Conservation (phyloP, 768 basidiomycete genomes). For the Russula compacta region DNA sequence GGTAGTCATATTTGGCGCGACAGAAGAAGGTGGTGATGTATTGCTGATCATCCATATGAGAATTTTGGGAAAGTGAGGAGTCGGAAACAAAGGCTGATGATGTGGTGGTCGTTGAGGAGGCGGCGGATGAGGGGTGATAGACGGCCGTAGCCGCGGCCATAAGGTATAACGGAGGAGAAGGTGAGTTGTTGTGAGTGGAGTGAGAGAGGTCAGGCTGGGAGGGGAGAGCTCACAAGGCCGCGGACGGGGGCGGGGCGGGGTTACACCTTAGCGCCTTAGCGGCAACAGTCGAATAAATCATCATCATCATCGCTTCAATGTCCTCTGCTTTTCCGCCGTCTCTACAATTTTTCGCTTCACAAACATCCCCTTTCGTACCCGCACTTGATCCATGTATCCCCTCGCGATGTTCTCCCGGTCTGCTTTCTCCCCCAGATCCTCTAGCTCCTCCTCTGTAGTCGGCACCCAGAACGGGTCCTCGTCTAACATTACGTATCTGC, state of each 20-base stretch:
- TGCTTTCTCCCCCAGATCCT: slow-evolving; percentile 94
- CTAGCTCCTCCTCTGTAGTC: slow-evolving; percentile 91
- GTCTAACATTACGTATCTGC: slow-evolving; percentile 85
- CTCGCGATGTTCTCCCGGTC: slow-evolving; percentile 92
- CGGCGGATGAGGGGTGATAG: not conserved
- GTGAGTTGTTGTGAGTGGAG: not conserved
- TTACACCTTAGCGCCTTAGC: too few species aligned
- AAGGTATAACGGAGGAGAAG: not conserved
- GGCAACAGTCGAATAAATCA: too few species aligned
- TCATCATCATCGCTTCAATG: slow-evolving; percentile 40
- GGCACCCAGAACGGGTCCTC: slow-evolving; percentile 98
- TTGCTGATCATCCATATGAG: slow-evolving; percentile 39
- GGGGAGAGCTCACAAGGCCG: not conserved
- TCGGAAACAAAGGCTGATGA: slow-evolving; percentile 8
- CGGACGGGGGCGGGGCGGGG: too few species aligned
- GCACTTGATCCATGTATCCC: slow-evolving; percentile 81
- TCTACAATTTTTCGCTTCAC: slow-evolving; percentile 93
- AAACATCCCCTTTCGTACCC: slow-evolving; percentile 91
- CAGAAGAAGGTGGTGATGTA: slow-evolving; percentile 72
- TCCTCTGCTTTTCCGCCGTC: slow-evolving; percentile 95
- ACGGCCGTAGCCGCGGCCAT: slow-evolving; percentile 4
- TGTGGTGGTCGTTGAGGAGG: not conserved
- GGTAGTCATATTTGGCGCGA: slow-evolving; percentile 85
- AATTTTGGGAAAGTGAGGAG: not conserved
- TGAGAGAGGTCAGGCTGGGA: not conserved